Base-by-base conservation (phyloP, 1,139 yeast species). In the Protomyces inouyei region DNA sequence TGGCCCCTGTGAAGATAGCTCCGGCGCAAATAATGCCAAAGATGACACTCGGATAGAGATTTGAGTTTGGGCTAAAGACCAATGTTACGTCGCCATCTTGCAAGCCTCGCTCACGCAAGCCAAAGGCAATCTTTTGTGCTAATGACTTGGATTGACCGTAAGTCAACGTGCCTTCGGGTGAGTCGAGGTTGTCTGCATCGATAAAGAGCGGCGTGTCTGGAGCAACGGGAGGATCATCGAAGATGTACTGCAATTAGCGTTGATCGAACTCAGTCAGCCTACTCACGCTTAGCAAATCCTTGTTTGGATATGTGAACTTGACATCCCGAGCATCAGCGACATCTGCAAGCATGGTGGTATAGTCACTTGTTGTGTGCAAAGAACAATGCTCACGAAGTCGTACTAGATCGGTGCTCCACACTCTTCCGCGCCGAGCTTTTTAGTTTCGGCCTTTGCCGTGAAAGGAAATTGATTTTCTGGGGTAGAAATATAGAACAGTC, bases 1-100 rank as follows among this genome's bases (percentile, higher is more conserved):
- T 66, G 3, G 68, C 66, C 2, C 68, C 68, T 18, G 68, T 61
- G 14, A 66, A 63, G 23, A 66, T 67, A 16, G 66, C 68, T 10
- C 61, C 64, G 36, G 63, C 52, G 36, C 67, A 61, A 52, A 64
- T 67, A 28, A 60, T 38, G 45, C 68, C 68, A 61, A 37, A 54
- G 46, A 56, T 56, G 23, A 57, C 54, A n/a, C 54, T 16, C 16
- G 65, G 65, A 21, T 61, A 64, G 36, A 53, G 46, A 14, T 64
- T 55, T 6, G 65, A 35, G 54, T 60, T 67, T 25, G 59, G 64
- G 10, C 55, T 40, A 35, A 60, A 60, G 38, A 45, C 59, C 18
- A 60, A 32, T 10, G 54, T 52, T 25, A 60, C 64, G 28, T 59
- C 63, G 10, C 63, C 63, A 3, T 59, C 57, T 25, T 52, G 28